Evolutionary conservation across 208 protist species (phyloP), one percentile per base, ranked within the genome.

Genomic region (Leishmania aethiopica): DNA sequence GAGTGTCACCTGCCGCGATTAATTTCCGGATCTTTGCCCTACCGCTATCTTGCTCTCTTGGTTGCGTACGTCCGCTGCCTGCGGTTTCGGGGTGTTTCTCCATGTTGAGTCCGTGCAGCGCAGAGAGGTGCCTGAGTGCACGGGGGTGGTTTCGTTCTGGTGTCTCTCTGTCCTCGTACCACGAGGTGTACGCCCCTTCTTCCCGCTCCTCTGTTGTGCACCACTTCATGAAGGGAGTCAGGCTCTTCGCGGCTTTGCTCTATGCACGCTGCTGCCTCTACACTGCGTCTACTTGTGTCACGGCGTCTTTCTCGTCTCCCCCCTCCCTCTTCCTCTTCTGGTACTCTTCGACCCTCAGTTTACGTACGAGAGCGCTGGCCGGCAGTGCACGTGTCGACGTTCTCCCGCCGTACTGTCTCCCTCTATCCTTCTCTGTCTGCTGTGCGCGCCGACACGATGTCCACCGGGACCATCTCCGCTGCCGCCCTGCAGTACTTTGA

Each of bases 401-500:
- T 47, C 45, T 77, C 53, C 22, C 73, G n/a, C 25, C 35, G 1
- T 17, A 42, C 10, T 47, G 1, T 47, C 47, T 62, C 10, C 8
- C 7, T 82, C 55, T 57, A 35, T 47, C 73, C 70, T 42, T 72
- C 0, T n/a, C 45, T 4, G 1, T 51, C 47, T n/a, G 15, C 55
- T 73, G 51, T 51, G 25, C 73, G 28, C 32, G 35, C 32, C 4
- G 32, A 17, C 57, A 49, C 13, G n/a, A 97, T 97, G 92, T 90
- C 92, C 0, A 94, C 90, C 17, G 94, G 91, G 32, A 86, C 83
- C 57, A 79, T 97, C 40, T 95, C 92, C 32, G 90, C 87, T 47
- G 86, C 84, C 15, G 71, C 89, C 17, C 73, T 94, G 69, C 71
- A 86, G 77, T 97, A 97, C 81, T 89, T 97, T 59, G 86, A 95